These are phyloP conservation scores for Ramularia endophylla DNA, from an alignment of 2,329 filamentous ascomycete genomes.

Conservation along the genomic window DNA sequence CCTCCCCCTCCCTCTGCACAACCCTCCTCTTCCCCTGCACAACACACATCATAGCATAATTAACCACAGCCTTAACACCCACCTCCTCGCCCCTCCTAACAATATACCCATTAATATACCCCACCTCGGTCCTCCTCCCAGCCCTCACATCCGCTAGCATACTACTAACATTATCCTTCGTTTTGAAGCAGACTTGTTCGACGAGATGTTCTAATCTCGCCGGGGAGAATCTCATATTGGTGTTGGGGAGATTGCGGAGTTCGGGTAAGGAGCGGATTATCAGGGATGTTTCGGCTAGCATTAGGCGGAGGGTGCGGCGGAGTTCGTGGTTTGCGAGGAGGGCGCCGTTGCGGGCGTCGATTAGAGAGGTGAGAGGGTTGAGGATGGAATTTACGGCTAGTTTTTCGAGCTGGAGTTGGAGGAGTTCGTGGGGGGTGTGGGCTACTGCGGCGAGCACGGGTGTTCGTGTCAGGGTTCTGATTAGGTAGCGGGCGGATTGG, in stretches of 20 bases:
- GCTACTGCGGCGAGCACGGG: constrained; percentile 57
- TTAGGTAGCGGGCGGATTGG: constrained; percentile 52
- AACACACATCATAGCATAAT: constrained; percentile 65
- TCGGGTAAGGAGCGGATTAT: constrained; percentile 74
- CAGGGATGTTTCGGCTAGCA: constrained; percentile 67
- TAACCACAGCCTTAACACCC: constrained; percentile 65
- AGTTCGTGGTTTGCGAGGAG: constrained; percentile 63
- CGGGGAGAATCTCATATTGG: constrained; percentile 54
- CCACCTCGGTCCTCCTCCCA: constrained; percentile 64
- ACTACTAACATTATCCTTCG: constrained; percentile 53
- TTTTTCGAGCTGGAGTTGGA: constrained; percentile 70
- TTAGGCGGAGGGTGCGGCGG: constrained; percentile 59
- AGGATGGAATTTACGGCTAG: constrained; percentile 70
- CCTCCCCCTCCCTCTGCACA: constrained; percentile 34
- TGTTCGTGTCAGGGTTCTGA: constrained; percentile 58
- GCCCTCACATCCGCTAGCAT: constrained; percentile 62
- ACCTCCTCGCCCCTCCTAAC: constrained; percentile 64
- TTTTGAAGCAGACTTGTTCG: constrained; percentile 48
- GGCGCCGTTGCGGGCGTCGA: constrained; percentile 69
- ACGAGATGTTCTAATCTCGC: constrained; percentile 58
- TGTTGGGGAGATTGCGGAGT: constrained; percentile 54
- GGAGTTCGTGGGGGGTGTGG: constrained; percentile 55
- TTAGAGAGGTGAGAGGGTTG: constrained; percentile 73
- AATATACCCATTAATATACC: constrained; percentile 87
- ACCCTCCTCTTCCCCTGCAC: constrained; percentile 63